Base-by-base conservation (phyloP, 441 rosid genomes). In the Pelargonium fulgidum region DNA sequence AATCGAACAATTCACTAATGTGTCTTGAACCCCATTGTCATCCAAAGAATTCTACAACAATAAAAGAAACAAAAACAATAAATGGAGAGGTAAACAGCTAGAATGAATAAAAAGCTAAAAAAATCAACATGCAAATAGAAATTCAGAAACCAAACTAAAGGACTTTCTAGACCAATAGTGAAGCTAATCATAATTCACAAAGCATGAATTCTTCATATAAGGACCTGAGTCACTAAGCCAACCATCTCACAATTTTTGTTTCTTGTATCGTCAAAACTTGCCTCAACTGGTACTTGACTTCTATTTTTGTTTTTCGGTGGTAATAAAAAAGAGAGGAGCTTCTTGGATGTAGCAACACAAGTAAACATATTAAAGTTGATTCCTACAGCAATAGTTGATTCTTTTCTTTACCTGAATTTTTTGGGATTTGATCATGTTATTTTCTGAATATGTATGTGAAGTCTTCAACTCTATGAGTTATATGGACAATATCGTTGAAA, bases 1-100 rank as follows among this genome's bases (percentile, higher is more conserved):
- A 66, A 69, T 79, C 10, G 81, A 72, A 72, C 26, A 36, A 67
- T 71, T 72, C 39, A 62, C 79, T 62, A 61, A 71, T 76, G 81
- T 70, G 66, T 79, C 80, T 70, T 78, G 81, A 66, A 70, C 67
- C 68, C 54, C 80, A 70, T 76, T 80, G 72, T 62, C 75, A 54
- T 75, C 75, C 14, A 62, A 71, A 42, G 78, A 74, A 70, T 65
- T 80, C 96, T 87, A 83, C 76, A 81, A 7, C 33, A 62, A 71
- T 67, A 7, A 44, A 69, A 48, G 54, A 54, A 76, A 12, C 69
- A 64, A 8, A 50, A 42, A 64, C 6, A 24, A 7, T 22, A 3
- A 20, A 10, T 20, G 13, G 19, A 22, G 14, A 59, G 8, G 1
- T 2, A 7, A 59, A 59, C 6, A 22, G 3, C 33, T 22, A 59